phyloP scores from a whole-genome alignment of 495 filamentous ascomycete genomes.

The Tirmania nivea region DNA sequence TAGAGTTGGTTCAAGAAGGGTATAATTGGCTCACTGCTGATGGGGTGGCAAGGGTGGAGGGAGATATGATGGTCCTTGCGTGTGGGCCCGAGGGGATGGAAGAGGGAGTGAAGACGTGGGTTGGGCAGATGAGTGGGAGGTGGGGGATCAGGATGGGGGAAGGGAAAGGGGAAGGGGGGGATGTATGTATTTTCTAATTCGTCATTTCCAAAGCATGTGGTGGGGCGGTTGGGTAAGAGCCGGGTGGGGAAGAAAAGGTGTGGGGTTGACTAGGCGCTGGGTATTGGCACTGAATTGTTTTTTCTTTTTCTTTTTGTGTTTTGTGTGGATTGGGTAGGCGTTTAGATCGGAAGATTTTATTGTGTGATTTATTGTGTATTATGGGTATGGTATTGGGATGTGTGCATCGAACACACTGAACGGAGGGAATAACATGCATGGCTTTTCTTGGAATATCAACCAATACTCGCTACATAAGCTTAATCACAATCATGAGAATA shows the following conservation, averaged over 20 bases:
- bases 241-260: too few species aligned
- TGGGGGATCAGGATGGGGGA: conserved; percentile 26
- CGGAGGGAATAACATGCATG: too few species aligned
- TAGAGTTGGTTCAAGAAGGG: not conserved
- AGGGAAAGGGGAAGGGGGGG: conserved; percentile 28
- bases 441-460: too few species aligned
- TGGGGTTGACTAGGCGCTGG: not conserved
- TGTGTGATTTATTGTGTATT: too few species aligned
- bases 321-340: not conserved
- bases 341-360: too few species aligned
- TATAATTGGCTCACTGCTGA: conserved; percentile 36
- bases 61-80: conserved; percentile 47
- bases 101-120: conserved; percentile 35
- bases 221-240: too few species aligned
- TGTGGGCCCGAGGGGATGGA: conserved; percentile 72
- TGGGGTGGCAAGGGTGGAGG: conserved; percentile 29
- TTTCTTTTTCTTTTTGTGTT: not conserved
- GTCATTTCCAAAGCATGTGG: not conserved
- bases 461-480: too few species aligned
- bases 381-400: too few species aligned
- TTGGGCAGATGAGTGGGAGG: conserved; percentile 37
- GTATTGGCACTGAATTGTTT: not conserved
- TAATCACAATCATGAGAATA: too few species aligned
- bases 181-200: conserved; percentile 61
- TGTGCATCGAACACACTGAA: too few species aligned